These are phyloP conservation scores for Carex kokanica DNA, from an alignment of 176 grass and related monocot species.

Conservation along the genomic window DNA sequence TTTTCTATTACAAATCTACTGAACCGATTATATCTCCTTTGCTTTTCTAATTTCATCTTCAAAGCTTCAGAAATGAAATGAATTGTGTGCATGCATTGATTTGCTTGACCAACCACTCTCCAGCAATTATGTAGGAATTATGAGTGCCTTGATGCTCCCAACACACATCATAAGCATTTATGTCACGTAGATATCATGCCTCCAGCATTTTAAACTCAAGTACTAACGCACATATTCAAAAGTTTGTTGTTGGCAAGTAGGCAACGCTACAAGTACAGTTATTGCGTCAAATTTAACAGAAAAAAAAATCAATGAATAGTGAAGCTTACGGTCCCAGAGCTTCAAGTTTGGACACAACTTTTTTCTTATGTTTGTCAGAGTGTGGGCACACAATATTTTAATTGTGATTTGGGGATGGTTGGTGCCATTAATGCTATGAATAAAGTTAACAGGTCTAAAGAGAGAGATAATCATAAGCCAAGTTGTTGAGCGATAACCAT, in stretches of 20 bases:
- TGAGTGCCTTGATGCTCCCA: not conserved
- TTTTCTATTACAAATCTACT: not conserved
- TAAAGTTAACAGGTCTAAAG: not conserved
- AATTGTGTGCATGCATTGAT: not conserved
- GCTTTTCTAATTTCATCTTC: not conserved
- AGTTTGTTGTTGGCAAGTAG: slow-evolving; percentile 50
- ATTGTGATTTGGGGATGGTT: not conserved
- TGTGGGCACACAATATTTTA: not conserved
- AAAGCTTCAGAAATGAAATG: not conserved
- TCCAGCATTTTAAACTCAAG: not conserved
- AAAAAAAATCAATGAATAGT: not conserved
- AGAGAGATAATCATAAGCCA: not conserved
- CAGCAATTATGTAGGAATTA: not conserved
- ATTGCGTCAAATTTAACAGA: not conserved
- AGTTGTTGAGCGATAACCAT: slow-evolving; percentile 73
- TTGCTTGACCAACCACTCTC: not conserved
- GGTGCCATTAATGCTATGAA: not conserved
- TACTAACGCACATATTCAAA: slow-evolving; percentile 25
- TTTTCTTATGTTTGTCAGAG: not conserved
- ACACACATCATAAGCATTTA: not conserved
- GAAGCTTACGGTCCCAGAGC: too few species aligned
- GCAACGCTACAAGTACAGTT: slow-evolving; percentile 33
- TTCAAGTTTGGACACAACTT: not conserved
- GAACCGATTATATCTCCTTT: not conserved
- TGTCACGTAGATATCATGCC: not conserved